Base-by-base conservation (phyloP, 331 rosid species). In the Phaseolus coccineus region DNA sequence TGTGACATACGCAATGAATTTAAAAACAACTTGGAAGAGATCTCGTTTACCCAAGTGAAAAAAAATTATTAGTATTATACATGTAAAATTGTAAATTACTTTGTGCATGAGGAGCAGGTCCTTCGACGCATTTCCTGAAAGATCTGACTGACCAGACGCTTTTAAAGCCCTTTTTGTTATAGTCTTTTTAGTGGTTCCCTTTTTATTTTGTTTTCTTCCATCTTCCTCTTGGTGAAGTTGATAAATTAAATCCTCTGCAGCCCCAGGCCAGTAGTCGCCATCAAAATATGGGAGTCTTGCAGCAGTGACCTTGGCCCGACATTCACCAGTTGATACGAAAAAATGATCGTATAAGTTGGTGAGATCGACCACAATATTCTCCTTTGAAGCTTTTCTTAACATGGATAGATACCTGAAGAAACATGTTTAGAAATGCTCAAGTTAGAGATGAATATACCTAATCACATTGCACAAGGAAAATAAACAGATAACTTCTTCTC, bases 181-280 rank as follows among this genome's bases (percentile, higher is more conserved):
- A 56, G 74, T 80, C 74, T 86, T 86, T 58, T 86, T 86, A 16
- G 73, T 86, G 28, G 85, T 80, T 62, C 89, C 87, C 27, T 80
- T 80, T 14, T 80, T 80, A 81, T 92, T 94, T 78, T 85, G 97
- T 81, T 90, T 94, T 76, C 91, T 91, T 27, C 97, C 97, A 76
- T 94, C 97, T 84, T 94, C 98, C 80, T 94, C 98, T 86, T 94
- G 98, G 35, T 90, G 90, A 78, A 94, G 88, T 82, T 91, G 97
- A 88, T 91, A 88, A 84, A 94, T 94, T 76, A 94, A 84, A 88
- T 94, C 97, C 89, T 94, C 97, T 0, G 98, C 98, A 77, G 97
- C 97, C 73, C 97, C 97, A 30, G 98, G 97, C 98, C 97, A 94
- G 81, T 92, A 92, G 71, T 94, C 98, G 53, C 98, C 98, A 79